These are phyloP conservation scores for Botrytis medusae DNA, from an alignment of 2,329 filamentous ascomycete genomes.

Conservation along the genomic window DNA sequence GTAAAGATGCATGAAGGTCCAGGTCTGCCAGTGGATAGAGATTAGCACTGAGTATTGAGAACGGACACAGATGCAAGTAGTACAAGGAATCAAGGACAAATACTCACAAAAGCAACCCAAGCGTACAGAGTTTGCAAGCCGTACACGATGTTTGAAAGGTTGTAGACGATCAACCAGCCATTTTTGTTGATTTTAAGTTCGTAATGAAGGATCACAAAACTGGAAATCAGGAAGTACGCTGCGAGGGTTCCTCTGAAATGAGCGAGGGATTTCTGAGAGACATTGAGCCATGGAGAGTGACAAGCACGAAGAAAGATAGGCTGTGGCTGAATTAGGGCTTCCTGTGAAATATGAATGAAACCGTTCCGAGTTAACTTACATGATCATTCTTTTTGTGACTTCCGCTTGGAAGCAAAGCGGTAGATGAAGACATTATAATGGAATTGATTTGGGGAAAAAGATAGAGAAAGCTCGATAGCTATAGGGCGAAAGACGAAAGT, in stretches of 20 bases:
- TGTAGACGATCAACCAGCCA: conserved; percentile 34
- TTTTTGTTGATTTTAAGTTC: conserved; percentile 30
- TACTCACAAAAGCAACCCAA: conserved; percentile 37
- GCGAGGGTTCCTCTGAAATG: conserved; percentile 33
- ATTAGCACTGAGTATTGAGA: not conserved
- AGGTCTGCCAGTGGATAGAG: conserved; percentile 30
- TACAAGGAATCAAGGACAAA: not conserved
- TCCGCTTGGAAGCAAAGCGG: conserved; percentile 38
- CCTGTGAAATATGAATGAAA: not conserved
- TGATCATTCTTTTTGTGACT: conserved; percentile 34
- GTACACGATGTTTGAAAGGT: conserved; percentile 38
- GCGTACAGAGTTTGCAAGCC: conserved; percentile 37
- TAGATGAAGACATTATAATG: conserved; percentile 38
- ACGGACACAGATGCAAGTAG: not conserved
- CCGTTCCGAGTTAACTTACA: conserved; percentile 25
- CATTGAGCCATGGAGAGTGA: conserved; percentile 39
- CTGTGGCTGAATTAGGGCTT: conserved; percentile 20
- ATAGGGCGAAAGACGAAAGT: conserved; percentile 15
- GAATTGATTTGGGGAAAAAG: not conserved
- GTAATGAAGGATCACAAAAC: conserved; percentile 33
- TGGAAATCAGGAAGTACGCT: conserved; percentile 32
- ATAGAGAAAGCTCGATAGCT: conserved; percentile 16
- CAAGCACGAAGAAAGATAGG: conserved; percentile 41
- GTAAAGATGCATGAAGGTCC: conserved; percentile 40
- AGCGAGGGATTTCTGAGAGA: conserved; percentile 37